Conservation (phyloP, 2,329 filamentous ascomycete genomes). For the Xylariaceae sp. region DNA sequence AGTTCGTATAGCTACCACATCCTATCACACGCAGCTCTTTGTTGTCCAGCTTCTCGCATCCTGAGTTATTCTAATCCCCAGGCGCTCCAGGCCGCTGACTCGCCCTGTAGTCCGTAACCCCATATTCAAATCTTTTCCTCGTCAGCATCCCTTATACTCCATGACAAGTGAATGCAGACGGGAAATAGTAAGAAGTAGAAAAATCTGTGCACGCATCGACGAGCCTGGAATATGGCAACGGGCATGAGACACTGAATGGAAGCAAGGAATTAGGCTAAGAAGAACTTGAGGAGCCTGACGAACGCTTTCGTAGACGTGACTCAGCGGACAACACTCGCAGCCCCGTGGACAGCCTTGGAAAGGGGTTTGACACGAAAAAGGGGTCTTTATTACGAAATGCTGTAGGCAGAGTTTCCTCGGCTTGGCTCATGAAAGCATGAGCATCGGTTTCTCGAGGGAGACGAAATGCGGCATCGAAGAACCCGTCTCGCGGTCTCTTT, state of each 20-base stretch:
- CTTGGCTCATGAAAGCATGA: constrained; percentile 38
- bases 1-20: too few species aligned
- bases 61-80: too few species aligned
- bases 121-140: constrained; percentile 33
- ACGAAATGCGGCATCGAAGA: constrained; percentile 47
- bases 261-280: constrained; percentile 52
- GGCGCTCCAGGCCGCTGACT: too few species aligned
- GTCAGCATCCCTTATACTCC: constrained; percentile 3
- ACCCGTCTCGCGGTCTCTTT: constrained; percentile 42
- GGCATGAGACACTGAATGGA: constrained; percentile 54
- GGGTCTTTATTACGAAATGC: constrained; percentile 45
- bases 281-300: constrained; percentile 49
- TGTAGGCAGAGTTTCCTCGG: constrained; percentile 42
- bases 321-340: constrained; percentile 36
- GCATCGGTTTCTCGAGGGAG: constrained; percentile 37
- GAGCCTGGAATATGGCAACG: constrained; percentile 50
- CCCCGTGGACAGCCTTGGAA: constrained; percentile 45
- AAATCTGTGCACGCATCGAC: constrained; percentile 48
- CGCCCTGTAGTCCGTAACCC: background rate
- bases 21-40: too few species aligned
- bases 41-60: too few species aligned
- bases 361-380: constrained; percentile 42
- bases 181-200: background rate
- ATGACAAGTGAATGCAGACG: background rate
- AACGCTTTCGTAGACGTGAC: constrained; percentile 48